Conservation (phyloP, 2,329 filamentous ascomycete species). For the Botrytis fragariae region DNA sequence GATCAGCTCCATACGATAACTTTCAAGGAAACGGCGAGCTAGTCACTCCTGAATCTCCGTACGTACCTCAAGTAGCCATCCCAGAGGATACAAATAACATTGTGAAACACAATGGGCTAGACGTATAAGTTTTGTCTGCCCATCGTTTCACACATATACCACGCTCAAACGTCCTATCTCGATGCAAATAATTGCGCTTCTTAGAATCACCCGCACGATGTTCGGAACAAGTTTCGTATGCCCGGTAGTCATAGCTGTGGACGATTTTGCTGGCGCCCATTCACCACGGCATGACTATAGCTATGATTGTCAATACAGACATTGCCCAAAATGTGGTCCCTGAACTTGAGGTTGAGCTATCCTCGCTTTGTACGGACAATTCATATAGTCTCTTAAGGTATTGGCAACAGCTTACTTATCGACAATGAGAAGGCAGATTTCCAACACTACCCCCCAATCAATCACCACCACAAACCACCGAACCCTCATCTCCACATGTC, state of each 20-base stretch:
- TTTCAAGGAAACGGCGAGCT: background rate
- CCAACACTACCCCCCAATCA: no score
- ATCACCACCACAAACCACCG: no score
- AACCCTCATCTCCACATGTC: no score
- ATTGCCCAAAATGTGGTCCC: no score
- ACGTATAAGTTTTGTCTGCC: background rate
- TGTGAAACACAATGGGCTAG: background rate
- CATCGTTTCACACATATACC: background rate
- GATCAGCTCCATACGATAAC: background rate
- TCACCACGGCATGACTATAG: background rate
- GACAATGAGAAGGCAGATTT: no score
- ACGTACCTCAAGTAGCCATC: background rate
- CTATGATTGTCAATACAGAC: background rate
- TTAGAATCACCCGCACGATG: background rate
- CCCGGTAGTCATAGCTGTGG: background rate
- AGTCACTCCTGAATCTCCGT: background rate
- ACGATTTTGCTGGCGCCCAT: background rate
- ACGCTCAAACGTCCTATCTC: background rate
- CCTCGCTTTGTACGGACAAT: no score
- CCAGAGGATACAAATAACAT: background rate
- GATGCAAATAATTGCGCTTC: background rate
- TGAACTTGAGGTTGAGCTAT: no score
- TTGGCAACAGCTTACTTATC: no score
- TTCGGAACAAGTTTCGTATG: background rate
- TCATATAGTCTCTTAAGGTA: no score